Evolutionary conservation across 192 early-diverging fungal genomes (phyloP).

Genomic region (Backusella mclennaniae): DNA sequence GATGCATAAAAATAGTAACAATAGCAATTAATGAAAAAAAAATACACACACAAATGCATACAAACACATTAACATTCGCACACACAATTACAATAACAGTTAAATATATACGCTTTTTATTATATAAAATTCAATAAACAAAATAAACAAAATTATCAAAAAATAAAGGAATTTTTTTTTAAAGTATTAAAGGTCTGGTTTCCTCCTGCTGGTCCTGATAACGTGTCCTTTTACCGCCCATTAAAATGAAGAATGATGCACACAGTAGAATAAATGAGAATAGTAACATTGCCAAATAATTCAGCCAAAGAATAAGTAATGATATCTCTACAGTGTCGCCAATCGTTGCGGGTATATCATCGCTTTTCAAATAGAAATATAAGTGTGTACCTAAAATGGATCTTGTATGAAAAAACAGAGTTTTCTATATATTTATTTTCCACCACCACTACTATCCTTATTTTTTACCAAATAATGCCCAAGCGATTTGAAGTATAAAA

Average conservation of each 20-base stretch:
- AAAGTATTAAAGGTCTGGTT: slow-evolving; percentile 15
- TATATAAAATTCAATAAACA: neutral
- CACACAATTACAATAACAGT: neutral
- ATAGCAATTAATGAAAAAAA: neutral
- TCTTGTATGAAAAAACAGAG: neutral
- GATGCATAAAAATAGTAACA: neutral
- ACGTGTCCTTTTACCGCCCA: neutral
- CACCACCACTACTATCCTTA: neutral
- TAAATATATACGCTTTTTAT: neutral
- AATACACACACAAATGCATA: neutral
- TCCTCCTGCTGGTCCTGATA: slow-evolving; percentile 5
- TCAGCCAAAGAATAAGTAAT: slow-evolving; percentile 16
- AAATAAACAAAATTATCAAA: neutral
- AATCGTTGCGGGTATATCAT: neutral
- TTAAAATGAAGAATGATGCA: slow-evolving; percentile 21
- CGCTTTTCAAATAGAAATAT: neutral
- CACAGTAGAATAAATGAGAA: slow-evolving; percentile 15
- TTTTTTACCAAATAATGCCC: slow-evolving; percentile 14
- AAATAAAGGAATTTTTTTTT: neutral
- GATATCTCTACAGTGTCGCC: neutral
- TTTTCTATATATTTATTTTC: neutral
- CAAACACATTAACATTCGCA: neutral
- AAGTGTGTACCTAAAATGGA: slow-evolving; percentile 14
- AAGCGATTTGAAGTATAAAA: slow-evolving; percentile 7
- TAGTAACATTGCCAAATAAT: slow-evolving; percentile 5